Conservation (phyloP, 768 basidiomycete species). For the Trametes gibbosa region DNA sequence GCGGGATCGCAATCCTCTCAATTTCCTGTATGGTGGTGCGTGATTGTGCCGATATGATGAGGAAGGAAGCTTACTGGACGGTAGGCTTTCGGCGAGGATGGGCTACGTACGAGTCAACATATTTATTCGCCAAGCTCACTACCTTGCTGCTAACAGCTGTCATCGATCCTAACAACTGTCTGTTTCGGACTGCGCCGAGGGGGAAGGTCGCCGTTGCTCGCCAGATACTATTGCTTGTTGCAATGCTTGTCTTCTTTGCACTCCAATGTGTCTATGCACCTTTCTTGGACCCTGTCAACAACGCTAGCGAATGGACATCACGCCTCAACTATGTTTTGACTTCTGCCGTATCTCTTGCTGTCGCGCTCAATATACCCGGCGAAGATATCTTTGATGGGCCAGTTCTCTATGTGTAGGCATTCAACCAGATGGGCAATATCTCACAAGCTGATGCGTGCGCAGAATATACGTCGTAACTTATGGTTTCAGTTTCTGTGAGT, state of each 20-base stretch:
- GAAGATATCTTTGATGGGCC: constrained; percentile 55
- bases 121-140: constrained; percentile 68
- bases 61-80: neutral
- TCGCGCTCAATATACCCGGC: constrained; percentile 57
- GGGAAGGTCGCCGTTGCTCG: constrained; percentile 53
- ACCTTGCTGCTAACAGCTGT: constrained; percentile 64
- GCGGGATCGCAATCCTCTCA: constrained; percentile 64
- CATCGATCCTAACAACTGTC: constrained; percentile 69
- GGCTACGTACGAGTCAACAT: constrained; percentile 63
- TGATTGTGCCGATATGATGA: neutral
- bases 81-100: constrained; percentile 68
- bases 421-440: neutral
- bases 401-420: constrained; percentile 60
- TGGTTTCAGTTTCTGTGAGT: constrained; percentile 61
- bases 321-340: constrained; percentile 69
- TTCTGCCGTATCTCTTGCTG: constrained; percentile 58
- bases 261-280: constrained; percentile 60
- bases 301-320: constrained; percentile 74
- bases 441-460: constrained; percentile 1
- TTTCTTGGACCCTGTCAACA: constrained; percentile 68
- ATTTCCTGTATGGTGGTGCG: constrained; percentile 68
- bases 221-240: constrained; percentile 56
- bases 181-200: constrained; percentile 57
- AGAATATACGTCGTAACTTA: constrained; percentile 60
- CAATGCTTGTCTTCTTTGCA: constrained; percentile 58